Evolutionary conservation across 129 eudicot genomes (phyloP).

Genomic region (Ambrosia artemisiifolia): DNA sequence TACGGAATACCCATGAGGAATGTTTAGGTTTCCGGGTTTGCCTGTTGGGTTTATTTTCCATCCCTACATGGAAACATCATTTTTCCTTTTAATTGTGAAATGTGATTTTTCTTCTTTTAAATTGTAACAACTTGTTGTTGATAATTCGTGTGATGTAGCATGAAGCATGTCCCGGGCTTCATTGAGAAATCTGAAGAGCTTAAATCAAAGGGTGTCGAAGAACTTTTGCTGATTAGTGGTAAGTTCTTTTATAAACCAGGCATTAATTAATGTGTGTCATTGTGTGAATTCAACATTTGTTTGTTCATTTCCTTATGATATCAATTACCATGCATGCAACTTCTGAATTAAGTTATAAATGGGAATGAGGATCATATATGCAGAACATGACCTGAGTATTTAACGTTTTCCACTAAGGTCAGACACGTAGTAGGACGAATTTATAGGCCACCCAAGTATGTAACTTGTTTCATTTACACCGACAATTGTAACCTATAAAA

Average conservation of each 20-base stretch:
- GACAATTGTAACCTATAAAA: background rate
- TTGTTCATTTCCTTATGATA: background rate
- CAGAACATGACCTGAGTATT: too few species aligned
- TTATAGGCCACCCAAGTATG: background rate
- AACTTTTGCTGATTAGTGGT: conserved; percentile 76
- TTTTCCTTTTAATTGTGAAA: background rate
- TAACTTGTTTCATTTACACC: background rate
- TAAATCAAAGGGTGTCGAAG: conserved; percentile 79
- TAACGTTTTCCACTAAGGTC: too few species aligned
- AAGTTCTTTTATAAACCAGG: background rate
- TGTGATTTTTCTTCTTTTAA: background rate
- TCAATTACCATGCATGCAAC: too few species aligned
- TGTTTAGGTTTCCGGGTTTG: too few species aligned
- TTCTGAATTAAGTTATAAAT: too few species aligned
- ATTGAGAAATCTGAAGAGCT: conserved; percentile 82
- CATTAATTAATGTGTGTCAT: background rate
- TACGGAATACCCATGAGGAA: too few species aligned
- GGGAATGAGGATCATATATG: too few species aligned
- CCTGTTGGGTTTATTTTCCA: too few species aligned
- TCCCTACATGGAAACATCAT: too few species aligned
- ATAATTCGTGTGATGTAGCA: conserved; percentile 24
- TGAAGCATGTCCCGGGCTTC: conserved; percentile 87
- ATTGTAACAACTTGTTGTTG: background rate
- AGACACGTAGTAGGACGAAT: background rate
- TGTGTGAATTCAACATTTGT: background rate